Evolutionary conservation across 2,329 filamentous ascomycete species (phyloP), one percentile per base, ranked within the genome.

Genomic region (Neopestalotiopsis sp.): DNA sequence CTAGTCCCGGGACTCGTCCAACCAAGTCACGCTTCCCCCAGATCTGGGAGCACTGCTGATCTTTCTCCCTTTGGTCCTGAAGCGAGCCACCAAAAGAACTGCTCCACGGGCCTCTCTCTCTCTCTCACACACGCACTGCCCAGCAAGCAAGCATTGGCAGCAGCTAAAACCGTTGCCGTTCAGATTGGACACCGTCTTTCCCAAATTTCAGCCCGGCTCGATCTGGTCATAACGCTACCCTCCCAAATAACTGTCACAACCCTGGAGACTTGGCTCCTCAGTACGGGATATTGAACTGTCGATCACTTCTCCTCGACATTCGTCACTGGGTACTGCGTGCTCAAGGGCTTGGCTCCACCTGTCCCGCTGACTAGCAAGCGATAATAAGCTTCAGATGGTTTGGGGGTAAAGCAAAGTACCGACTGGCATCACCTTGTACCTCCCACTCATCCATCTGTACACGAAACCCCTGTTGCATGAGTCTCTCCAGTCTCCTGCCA

Each of bases 281-380:
- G 78, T 82, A 83, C 81, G 81, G 84, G 84, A 85, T 81, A 85
- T 83, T 81, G 81, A 80, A 78, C 77, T 84, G 86, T 83, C 85
- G 86, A 88, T 88, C 86, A 81, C 79, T 83, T 78, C 81, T 81
- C 75, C 79, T 83, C 80, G 81, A 79, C 84, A 13, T 81, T 85
- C 83, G 84, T 87, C 85, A 86, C 84, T 78, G 71, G 59, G 74
- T 71, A 71, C 71, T 73, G 69, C 71, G 68, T 72, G 71, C 74
- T 76, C 72, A 17, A 59, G 74, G 74, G 70, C 72, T 38, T 76
- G 45, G 79, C 77, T 77, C 81, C 80, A 82, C 81, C 76, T 76
- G 78, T 82, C 79, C 81, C 79, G 80, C 80, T 80, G 78, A 78
- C 80, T 80, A 79, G 79, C 79, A 76, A 76, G 77, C 76, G 77